Evolutionary conservation across 2,329 filamentous ascomycete species (phyloP), one percentile per base, ranked within the genome.

Genomic region (Blastomyces emzantsi): DNA sequence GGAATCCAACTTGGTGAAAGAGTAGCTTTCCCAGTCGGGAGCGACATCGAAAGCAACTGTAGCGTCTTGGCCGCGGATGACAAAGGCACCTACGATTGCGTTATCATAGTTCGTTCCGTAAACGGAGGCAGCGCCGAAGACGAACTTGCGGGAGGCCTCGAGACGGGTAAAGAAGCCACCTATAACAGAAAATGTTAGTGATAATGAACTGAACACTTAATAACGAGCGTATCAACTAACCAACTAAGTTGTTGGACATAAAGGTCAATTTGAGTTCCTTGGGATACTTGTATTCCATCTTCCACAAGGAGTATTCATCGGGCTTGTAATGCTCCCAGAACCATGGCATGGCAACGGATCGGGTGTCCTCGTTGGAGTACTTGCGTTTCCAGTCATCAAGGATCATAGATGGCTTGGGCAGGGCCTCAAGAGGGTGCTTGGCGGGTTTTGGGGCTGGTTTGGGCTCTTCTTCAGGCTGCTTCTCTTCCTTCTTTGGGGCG

Each of bases 191-290:
- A 62, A 49, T 17, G 11, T 62, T 60, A 51, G 13, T 41, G 43
- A 28, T 45, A 28, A 63, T 45, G n/a, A 56, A 11, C 15, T 39
- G 13, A 39, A 45, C n/a, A 61, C n/a, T 45, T 15, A 2, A 2
- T 33, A 36, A 33, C 11, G 11, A 25, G 36, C 13, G 30, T 5
- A 15, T 7, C 7, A 62, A 72, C 79, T 71, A 75, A 82, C 85
- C 92, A 77, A 99, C 93, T 79, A 97, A 83, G 87, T 99, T 99
- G 85, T 89, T 90, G 72, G 91, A 93, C 94, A 99, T 99, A 90
- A 99, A 99, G 75, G 89, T 90, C 80, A 94, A 83, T 75, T 91
- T 97, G 71, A 99, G 86, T 87, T 99, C 94, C 66, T 96, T 87
- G 81, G 97, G 96, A 86, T 99, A 99, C 88, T 96, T 97, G 88